Evolutionary conservation across 2,329 filamentous ascomycete genomes (phyloP), one percentile per base, ranked within the genome.

Genomic region (Colletotrichum sp.): DNA sequence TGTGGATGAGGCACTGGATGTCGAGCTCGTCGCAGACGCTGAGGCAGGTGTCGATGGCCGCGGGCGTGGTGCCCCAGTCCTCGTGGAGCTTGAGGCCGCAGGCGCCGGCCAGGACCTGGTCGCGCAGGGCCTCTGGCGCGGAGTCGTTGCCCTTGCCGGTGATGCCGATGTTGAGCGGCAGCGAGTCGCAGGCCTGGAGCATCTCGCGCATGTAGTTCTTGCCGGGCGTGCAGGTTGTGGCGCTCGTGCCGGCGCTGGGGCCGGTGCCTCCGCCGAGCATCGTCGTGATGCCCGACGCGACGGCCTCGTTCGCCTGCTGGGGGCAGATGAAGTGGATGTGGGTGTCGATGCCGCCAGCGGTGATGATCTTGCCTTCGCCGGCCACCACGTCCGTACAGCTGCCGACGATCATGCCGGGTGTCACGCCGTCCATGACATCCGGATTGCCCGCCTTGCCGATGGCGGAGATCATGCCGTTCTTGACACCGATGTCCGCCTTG

Each of bases 261-360:
- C 96, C 96, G 4, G 95, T 98, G 10, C 96, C 96, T 62, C 96
- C 96, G 71, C 96, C 96, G 4, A 99, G 88, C 89, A 98, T 93
- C 0, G 96, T 98, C 0, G 96, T 99, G 77, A 99, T 92, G 63
- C 96, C 96, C 16, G 95, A 94, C 8, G 96, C 91, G 71, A 98
- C 89, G 8, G 95, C 91, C 83, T 99, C 96, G 34, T 95, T 87
- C 2, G 93, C 93, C 85, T 99, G 96, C 82, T 99, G 96, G 5
- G 96, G 96, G 82, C 96, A 98, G 83, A 99, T 98, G 81, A 96
- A 95, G 84, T 99, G 96, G 77, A 98, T 95, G 81, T 98, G 96
- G 6, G 94, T 92, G 84, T 99, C 96, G 78, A 98, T 92, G 1
- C 95, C 96, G 79, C 96, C 96, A 2, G 96, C 95, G 0, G 96